Percentiles rank a stretch among this genome's conserved stretches.
phyloP scores from a whole-genome alignment of 2,329 filamentous ascomycete species.

The Fusarium camptoceras region DNA sequence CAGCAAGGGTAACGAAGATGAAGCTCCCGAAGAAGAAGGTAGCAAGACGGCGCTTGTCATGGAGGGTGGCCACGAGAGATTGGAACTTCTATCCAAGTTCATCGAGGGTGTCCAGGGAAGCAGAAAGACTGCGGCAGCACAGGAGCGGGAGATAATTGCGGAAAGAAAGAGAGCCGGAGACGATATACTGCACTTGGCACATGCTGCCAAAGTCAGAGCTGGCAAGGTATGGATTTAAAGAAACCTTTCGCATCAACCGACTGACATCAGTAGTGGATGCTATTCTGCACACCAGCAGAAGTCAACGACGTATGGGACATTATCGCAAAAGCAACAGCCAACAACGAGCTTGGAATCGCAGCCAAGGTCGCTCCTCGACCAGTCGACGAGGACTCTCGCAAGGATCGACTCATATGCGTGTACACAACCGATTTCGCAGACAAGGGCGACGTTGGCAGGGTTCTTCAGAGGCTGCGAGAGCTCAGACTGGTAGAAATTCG shows the following conservation, averaged over 20 bases:
- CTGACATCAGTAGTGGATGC: constrained; percentile 73
- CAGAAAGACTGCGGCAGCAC: constrained; percentile 50
- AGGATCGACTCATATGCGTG: constrained; percentile 74
- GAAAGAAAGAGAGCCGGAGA: constrained; percentile 62
- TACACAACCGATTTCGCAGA: constrained; percentile 83
- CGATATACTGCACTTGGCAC: constrained; percentile 72
- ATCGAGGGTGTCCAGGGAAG: constrained; percentile 59
- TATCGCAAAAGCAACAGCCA: constrained; percentile 74
- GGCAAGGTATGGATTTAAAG: constrained; percentile 69
- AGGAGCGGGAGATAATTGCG: constrained; percentile 61
- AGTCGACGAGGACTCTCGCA: constrained; percentile 53
- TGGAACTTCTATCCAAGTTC: constrained; percentile 60
- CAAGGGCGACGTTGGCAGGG: constrained; percentile 73
- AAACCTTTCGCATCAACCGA: constrained; percentile 6
- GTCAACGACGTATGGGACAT: constrained; percentile 74
- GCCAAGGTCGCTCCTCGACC: constrained; percentile 77
- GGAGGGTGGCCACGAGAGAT: constrained; percentile 63
- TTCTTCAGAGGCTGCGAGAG: constrained; percentile 71
- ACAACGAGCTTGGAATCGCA: constrained; percentile 75
- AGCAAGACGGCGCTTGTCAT: constrained; percentile 62
- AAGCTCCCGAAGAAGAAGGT: constrained; percentile 60
- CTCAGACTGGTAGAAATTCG: constrained; percentile 67
- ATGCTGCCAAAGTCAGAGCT: constrained; percentile 65
- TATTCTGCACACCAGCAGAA: constrained; percentile 68
- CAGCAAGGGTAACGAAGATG: constrained; percentile 61